Evolutionary conservation across 208 protist species (phyloP), one percentile per base, ranked within the genome.

Genomic region (Crithidia thermophila): DNA sequence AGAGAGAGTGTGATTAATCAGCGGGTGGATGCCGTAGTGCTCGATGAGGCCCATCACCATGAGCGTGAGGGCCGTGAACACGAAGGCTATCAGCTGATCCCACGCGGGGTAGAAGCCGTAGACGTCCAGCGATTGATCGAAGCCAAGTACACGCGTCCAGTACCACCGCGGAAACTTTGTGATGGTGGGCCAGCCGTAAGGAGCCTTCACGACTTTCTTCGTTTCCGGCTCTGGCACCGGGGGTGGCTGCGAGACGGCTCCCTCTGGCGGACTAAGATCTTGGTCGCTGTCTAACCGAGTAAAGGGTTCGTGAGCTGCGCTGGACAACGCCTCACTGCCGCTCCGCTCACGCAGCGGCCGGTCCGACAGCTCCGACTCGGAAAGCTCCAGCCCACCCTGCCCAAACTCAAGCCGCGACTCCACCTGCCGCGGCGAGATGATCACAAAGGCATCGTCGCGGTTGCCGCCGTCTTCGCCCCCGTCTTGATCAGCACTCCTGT

Each of bases 31-130:
- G n/a, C 28, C 79, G 60, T 91, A 91, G 67, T 82, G 67, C 49
- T 87, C 72, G 13, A 88, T 81, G 5, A 91, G 66, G 11, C 65
- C 75, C 21, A 91, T 39, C 20, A 86, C 57, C 20, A 91, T 58
- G n/a, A 91, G 37, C 23, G 82, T 84, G 21, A 82, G 31, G 27
- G 59, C 66, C 2, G 66, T 67, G 40, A 91, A 91, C 27, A 88
- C 52, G 60, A 85, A 81, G 8, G 73, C 77, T 31, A 72, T 59
- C 4, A 91, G 31, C 56, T 77, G 67, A 52, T 88, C 76, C 73
- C 64, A 76, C 10, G 72, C 64, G 6, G 75, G 72, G 64, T 77
- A 82, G 21, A 88, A 79, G 25, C 81, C 81, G 70, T 83, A 91
- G 13, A 78, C 43, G 55, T 73, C 67, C 2, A 75, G 67, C 7